phyloP scores from a whole-genome alignment of 305 asterid species.

The Fraxinus greggii region DNA sequence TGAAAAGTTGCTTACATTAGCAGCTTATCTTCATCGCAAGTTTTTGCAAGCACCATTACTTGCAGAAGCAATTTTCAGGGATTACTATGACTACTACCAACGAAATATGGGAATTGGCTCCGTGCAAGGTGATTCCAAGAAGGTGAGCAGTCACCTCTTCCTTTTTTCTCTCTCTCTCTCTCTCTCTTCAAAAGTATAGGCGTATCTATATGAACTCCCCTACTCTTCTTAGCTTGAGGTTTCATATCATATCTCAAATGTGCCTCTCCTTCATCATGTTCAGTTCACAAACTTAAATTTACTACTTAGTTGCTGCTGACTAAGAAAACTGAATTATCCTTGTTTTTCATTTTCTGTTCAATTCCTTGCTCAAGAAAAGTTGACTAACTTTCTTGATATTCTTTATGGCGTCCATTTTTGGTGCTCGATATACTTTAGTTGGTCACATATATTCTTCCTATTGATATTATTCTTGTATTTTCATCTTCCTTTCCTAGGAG shows the following conservation, averaged over 20 bases:
- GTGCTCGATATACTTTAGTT: background rate
- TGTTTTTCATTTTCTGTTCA: background rate
- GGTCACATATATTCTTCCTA: background rate
- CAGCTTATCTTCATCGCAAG: slow-evolving; percentile 80
- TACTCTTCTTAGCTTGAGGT: background rate
- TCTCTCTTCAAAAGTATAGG: slow-evolving; percentile 3
- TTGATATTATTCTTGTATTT: background rate
- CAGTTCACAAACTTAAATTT: background rate
- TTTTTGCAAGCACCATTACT: slow-evolving; percentile 73
- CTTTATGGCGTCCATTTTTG: background rate
- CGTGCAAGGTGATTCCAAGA: slow-evolving; percentile 30
- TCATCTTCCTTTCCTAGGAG: slow-evolving; percentile 35
- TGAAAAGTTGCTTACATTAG: slow-evolving; percentile 67
- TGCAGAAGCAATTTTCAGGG: slow-evolving; percentile 60
- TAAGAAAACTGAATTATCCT: background rate
- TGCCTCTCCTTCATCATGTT: background rate
- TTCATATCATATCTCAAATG: background rate
- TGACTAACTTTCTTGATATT: background rate
- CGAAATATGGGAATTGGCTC: slow-evolving; percentile 73
- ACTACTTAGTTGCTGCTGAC: background rate
- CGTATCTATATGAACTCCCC: background rate
- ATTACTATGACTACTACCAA: slow-evolving; percentile 60
- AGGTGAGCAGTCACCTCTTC: slow-evolving; percentile 40
- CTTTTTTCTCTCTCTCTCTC: too few species aligned
- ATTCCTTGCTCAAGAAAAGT: background rate